phyloP scores from a whole-genome alignment of 208 protist genomes.

The Trypanosoma conorhini region DNA sequence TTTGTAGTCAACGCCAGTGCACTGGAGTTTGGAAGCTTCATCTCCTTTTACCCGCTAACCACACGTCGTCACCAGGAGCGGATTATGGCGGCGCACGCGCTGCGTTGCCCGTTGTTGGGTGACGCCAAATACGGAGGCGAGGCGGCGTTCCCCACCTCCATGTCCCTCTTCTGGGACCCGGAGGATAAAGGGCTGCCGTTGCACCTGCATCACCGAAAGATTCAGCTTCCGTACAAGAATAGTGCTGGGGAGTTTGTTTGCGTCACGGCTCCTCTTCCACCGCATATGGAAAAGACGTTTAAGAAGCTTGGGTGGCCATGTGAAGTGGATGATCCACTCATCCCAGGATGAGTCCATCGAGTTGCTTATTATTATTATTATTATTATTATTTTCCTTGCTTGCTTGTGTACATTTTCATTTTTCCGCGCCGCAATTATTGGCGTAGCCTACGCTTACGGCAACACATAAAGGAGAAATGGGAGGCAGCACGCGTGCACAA shows the following conservation, averaged over 20 bases:
- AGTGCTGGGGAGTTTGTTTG: constrained; percentile 76
- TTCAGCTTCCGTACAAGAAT: constrained; percentile 93
- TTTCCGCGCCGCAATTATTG: neutral
- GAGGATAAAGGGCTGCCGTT: constrained; percentile 78
- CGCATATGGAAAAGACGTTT: constrained; percentile 91
- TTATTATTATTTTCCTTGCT: neutral
- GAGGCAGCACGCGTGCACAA: no score
- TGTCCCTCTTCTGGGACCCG: constrained; percentile 85
- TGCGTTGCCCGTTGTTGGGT: constrained; percentile 89
- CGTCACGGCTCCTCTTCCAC: constrained; percentile 86
- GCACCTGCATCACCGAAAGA: constrained; percentile 88
- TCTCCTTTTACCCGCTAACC: constrained; percentile 92
- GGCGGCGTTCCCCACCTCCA: constrained; percentile 75
- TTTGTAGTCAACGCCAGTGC: constrained; percentile 91
- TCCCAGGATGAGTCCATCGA: constrained; percentile 59
- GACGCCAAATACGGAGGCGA: constrained; percentile 93
- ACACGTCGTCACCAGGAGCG: constrained; percentile 88
- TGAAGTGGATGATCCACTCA: constrained; percentile 89
- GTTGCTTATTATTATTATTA: neutral
- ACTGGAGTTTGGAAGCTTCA: constrained; percentile 86
- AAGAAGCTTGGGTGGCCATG: constrained; percentile 83
- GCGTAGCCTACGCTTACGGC: neutral
- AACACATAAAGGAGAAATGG: no score
- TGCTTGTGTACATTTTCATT: neutral
- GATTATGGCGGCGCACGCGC: constrained; percentile 90